Percentiles rank a stretch among this genome's conserved stretches.
These are phyloP conservation scores for Triticum turgidum DNA, from an alignment of 176 grass and related monocot species.

Conservation along the genomic window DNA sequence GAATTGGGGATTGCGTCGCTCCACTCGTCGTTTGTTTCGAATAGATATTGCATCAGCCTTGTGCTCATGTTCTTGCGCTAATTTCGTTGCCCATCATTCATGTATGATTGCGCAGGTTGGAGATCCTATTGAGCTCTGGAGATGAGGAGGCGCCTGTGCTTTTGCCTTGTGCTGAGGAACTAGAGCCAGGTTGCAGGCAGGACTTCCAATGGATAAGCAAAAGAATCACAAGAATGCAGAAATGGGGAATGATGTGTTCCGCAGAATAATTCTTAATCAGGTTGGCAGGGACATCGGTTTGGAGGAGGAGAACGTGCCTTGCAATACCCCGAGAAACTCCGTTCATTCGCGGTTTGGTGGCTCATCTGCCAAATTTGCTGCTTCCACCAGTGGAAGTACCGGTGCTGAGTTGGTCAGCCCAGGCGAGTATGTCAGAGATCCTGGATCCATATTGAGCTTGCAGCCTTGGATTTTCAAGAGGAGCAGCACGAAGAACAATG, in stretches of 20 bases:
- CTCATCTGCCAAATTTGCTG: constrained; percentile 17
- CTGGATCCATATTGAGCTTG: constrained; percentile 80
- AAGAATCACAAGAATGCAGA: constrained; percentile 30
- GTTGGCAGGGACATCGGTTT: constrained; percentile 30
- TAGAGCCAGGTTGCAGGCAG: constrained; percentile 15
- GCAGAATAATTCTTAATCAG: constrained; percentile 46
- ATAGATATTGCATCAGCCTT: not conserved
- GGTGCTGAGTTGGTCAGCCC: constrained; percentile 29
- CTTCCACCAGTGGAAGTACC: constrained; percentile 26
- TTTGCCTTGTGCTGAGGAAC: constrained; percentile 15
- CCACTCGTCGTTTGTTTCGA: not conserved
- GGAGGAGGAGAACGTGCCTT: constrained; percentile 57
- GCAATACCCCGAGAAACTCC: constrained; percentile 47
- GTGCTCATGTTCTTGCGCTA: constrained; percentile 9
- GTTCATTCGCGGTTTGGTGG: constrained; percentile 14
- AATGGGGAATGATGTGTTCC: constrained; percentile 36
- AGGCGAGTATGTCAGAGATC: constrained; percentile 61
- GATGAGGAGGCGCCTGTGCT: not conserved
- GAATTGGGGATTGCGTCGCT: not conserved
- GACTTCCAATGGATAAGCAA: constrained; percentile 58
- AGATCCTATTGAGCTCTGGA: constrained; percentile 9
- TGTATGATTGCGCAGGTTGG: constrained; percentile 32
- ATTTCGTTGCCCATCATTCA: not conserved
- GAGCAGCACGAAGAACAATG: constrained; percentile 26
- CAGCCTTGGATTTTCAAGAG: constrained; percentile 95